Conservation (phyloP, 202 grass and related monocot species). For the Eragrostis tef region DNA sequence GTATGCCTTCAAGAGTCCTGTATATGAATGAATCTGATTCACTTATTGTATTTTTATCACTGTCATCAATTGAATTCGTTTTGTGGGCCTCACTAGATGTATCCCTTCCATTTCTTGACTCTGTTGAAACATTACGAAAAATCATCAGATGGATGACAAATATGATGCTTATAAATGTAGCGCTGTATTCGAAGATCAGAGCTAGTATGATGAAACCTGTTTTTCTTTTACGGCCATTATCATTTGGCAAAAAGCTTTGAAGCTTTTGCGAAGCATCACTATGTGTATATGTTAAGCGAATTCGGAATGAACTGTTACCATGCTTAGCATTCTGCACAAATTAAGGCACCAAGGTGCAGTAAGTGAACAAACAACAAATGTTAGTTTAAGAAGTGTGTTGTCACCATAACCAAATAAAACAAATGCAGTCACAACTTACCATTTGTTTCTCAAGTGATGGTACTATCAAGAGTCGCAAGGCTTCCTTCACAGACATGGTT, state of each 20-base stretch:
- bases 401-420: constrained; percentile 20
- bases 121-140: constrained; percentile 45
- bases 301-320: constrained; percentile 62
- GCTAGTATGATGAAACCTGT: constrained; percentile 38
- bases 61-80: constrained; percentile 43
- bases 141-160: constrained; percentile 7
- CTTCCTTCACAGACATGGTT: constrained; percentile 74
- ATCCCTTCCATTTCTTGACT: constrained; percentile 45
- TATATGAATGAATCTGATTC: constrained; percentile 64
- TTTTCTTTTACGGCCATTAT: constrained; percentile 61
- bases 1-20: constrained; percentile 66
- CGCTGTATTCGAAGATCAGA: not conserved
- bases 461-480: constrained; percentile 65
- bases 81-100: constrained; percentile 36
- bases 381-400: constrained; percentile 7
- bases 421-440: constrained; percentile 50
- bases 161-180: constrained; percentile 12
- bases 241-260: constrained; percentile 54
- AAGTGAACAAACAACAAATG: not conserved
- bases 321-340: constrained; percentile 73
- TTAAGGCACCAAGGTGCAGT: not conserved
- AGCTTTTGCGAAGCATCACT: constrained; percentile 67
- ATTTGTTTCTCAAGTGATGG: constrained; percentile 67
- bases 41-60: constrained; percentile 52
- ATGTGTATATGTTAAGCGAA: constrained; percentile 82